Conservation (phyloP, 371 early-diverging fungal genomes). For the Mortierella sp. region DNA sequence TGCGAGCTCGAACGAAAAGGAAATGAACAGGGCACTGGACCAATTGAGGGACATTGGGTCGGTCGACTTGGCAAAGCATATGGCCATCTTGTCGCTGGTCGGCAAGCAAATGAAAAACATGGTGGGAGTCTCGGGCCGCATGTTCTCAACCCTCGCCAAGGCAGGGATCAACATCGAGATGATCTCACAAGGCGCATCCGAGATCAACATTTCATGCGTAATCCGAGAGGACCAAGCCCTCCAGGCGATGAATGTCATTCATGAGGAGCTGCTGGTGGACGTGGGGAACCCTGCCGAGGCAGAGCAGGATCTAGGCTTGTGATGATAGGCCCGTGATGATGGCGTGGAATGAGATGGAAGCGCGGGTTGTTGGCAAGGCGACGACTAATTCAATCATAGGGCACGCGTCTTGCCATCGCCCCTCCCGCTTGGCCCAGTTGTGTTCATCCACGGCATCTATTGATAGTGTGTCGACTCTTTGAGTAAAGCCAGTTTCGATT, state of each 20-base stretch:
- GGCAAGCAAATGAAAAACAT: conserved; percentile 96
- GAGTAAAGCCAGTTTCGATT: no score
- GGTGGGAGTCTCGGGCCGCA: conserved; percentile 94
- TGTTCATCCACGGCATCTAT: no score
- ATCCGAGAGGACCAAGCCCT: conserved; percentile 79
- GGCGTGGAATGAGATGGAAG: no score
- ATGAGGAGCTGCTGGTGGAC: conserved; percentile 72
- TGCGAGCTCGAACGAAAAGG: conserved; percentile 67
- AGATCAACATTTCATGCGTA: conserved; percentile 98
- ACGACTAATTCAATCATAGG: no score
- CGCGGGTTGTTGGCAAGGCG: no score
- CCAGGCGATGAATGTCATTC: conserved; percentile 88
- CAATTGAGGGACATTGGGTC: conserved; percentile 79
- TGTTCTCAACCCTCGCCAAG: conserved; percentile 93
- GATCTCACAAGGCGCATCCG: conserved; percentile 97
- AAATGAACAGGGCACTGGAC: conserved; percentile 73
- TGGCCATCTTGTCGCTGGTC: conserved; percentile 96
- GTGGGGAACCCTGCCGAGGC: conserved; percentile 11
- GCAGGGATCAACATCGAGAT: conserved; percentile 96
- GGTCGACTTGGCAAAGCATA: conserved; percentile 79
- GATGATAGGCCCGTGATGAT: no score
- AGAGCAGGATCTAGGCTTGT: background rate
- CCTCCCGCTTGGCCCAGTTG: no score
- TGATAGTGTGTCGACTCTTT: no score
- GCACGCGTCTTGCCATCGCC: no score